phyloP scores from a whole-genome alignment of 225 moss, liverwort and hornwort species.

The Physcomitrium patens region DNA sequence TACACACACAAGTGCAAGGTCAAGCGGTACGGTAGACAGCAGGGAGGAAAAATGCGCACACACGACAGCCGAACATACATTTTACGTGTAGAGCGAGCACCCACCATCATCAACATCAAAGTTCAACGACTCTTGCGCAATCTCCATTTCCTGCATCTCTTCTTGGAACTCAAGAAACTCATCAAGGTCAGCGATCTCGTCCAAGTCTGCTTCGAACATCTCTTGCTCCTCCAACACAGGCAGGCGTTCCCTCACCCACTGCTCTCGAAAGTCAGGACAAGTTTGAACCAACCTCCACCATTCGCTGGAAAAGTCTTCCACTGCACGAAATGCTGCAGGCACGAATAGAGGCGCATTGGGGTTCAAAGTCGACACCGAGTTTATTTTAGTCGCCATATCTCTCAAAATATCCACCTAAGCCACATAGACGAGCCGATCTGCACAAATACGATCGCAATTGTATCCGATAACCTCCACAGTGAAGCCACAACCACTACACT shows the following conservation, averaged over 20 bases:
- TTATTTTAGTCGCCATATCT: constrained; percentile 41
- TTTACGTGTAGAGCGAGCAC: not conserved
- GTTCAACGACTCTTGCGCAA: constrained; percentile 38
- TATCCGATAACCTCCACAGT: not conserved
- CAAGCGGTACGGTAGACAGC: too few species aligned
- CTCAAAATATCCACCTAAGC: constrained; percentile 10
- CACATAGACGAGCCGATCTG: constrained; percentile 39
- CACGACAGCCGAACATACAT: too few species aligned
- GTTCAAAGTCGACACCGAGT: constrained; percentile 67
- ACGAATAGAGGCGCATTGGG: constrained; percentile 91
- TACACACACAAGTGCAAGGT: too few species aligned
- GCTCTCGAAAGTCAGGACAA: constrained; percentile 77
- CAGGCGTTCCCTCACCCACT: constrained; percentile 79
- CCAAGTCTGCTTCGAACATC: constrained; percentile 62
- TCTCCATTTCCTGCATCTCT: constrained; percentile 49
- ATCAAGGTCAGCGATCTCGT: constrained; percentile 86
- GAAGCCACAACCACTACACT: too few species aligned
- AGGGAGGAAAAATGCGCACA: too few species aligned
- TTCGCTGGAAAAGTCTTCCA: constrained; percentile 93
- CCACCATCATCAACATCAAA: constrained; percentile 46
- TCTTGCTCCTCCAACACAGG: constrained; percentile 59
- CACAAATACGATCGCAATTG: not conserved
- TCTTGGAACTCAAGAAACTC: constrained; percentile 63
- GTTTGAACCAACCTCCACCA: constrained; percentile 90
- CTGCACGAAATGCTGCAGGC: constrained; percentile 66